Base-by-base conservation (phyloP, 1,284 basidiomycete genomes). In the Mycena sp. region DNA sequence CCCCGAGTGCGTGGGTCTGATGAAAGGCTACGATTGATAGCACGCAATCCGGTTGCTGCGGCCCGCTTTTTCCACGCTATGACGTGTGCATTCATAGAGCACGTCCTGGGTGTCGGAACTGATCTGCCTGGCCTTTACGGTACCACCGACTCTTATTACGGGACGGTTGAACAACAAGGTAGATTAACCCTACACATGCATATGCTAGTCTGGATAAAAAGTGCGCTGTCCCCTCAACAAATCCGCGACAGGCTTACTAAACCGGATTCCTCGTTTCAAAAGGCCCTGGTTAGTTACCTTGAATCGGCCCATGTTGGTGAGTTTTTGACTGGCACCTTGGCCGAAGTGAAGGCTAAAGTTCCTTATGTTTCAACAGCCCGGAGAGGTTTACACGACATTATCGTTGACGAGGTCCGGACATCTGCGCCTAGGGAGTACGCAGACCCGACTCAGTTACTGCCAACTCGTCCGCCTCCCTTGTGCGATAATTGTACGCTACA, bases 11-110 rank as follows among this genome's bases (percentile, higher is more conserved):
- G n/a, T 23, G 23, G 4, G 3, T 11, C 41, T 14, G 38, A 55
- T 10, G 41, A 43, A 9, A 6, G 53, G 6, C 6, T 45, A 30
- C 7, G 37, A 14, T 23, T 65, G 4, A 66, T 76, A 21, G 57
- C 66, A 14, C 45, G 66, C 12, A 76, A 76, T 62, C 74, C 73
- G 12, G 72, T 71, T 7, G 72, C 69, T 0, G 65, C 63, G 23
- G 71, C 71, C 12, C 28, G 68, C 0, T 70, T 69, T 25, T 72
- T 73, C 58, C 57, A 74, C 52, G 68, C 61, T 41, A 56, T 72
- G 28, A 63, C 69, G 4, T 41, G 66, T 30, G 41, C 61, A 5
- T 75, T 77, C 59, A 57, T 76, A 5, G 64, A 68, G 55, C 58
- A 72, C 61, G 56, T 76, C 2, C 49, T 75, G 3, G 64, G 69